phyloP scores from a whole-genome alignment of 83 land plant species.

The Larix sibirica region DNA sequence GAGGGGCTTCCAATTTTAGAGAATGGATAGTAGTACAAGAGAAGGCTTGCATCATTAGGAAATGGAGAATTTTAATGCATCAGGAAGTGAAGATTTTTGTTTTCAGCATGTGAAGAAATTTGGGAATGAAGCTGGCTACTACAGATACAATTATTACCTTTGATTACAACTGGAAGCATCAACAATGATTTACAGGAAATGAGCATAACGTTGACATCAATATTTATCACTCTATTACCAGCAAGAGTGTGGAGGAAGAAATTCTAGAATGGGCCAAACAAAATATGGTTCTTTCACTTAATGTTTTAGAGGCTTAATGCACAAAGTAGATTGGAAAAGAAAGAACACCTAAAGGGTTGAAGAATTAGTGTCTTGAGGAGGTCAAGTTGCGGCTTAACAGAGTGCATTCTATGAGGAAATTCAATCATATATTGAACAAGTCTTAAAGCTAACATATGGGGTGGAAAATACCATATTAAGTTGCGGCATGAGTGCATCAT shows the following conservation, averaged over 20 bases:
- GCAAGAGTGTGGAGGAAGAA: slow-evolving; percentile 97
- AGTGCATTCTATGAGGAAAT: too few species aligned
- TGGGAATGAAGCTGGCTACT: slow-evolving; percentile 97
- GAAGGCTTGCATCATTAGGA: slow-evolving; percentile 95
- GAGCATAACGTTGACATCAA: not conserved
- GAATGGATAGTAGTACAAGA: slow-evolving; percentile 98
- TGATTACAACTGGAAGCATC: slow-evolving; percentile 99
- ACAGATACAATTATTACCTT: slow-evolving; percentile 97
- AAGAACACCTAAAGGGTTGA: slow-evolving; percentile 83
- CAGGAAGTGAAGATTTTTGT: slow-evolving; percentile 98
- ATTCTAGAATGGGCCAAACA: slow-evolving; percentile 93
- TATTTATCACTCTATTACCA: slow-evolving; percentile 36
- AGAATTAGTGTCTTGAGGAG: too few species aligned
- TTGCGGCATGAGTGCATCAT: too few species aligned
- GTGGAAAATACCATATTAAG: too few species aligned
- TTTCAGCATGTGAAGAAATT: slow-evolving; percentile 96
- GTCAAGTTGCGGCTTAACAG: too few species aligned
- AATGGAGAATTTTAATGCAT: slow-evolving; percentile 99
- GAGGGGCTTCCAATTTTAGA: slow-evolving; percentile 95
- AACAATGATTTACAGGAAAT: slow-evolving; percentile 93
- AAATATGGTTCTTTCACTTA: slow-evolving; percentile 90
- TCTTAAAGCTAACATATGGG: too few species aligned
- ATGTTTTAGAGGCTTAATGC: slow-evolving; percentile 97
- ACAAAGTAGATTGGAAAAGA: slow-evolving; percentile 94
- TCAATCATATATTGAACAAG: too few species aligned